These are phyloP conservation scores for Globisporangium paroecandrum DNA, from an alignment of 352 stramenopile genomes.

Conservation along the genomic window DNA sequence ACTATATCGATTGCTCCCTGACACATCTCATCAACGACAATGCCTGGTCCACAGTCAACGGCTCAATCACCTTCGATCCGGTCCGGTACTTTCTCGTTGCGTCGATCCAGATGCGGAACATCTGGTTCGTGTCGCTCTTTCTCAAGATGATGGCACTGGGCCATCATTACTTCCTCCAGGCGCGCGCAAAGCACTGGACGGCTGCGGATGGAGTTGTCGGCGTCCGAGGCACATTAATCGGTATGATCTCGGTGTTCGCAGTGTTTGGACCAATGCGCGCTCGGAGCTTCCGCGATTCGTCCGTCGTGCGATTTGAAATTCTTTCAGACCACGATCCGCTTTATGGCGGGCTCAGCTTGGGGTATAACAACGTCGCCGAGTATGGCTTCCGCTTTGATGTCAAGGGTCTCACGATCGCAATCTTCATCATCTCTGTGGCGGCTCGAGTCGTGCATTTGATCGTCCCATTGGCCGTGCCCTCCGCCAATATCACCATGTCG, in stretches of 20 bases:
- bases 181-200: constrained; percentile 8
- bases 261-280: constrained; percentile 18
- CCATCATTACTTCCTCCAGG: constrained; percentile 11
- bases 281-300: constrained; percentile 5
- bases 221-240: constrained; percentile 22
- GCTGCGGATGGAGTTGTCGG: constrained; percentile 19
- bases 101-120: constrained; percentile 37
- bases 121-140: constrained; percentile 32
- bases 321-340: constrained; percentile 3
- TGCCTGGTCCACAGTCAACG: constrained; percentile 21
- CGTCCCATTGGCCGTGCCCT: neutral
- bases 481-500: constrained; percentile 8
- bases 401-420: constrained; percentile 12
- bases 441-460: neutral
- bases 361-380: neutral
- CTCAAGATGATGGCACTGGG: constrained; percentile 15
- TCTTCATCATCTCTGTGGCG: neutral
- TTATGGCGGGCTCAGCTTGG: neutral
- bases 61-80: constrained; percentile 21
- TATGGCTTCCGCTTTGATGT: constrained; percentile 16
- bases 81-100: constrained; percentile 21
- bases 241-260: constrained; percentile 22
- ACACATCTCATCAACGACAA: constrained; percentile 24
- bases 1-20: constrained; percentile 26
- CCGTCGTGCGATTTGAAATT: constrained; percentile 5